Conservation (phyloP, 352 stramenopile species). For the Pilasporangium apinafurcum region DNA sequence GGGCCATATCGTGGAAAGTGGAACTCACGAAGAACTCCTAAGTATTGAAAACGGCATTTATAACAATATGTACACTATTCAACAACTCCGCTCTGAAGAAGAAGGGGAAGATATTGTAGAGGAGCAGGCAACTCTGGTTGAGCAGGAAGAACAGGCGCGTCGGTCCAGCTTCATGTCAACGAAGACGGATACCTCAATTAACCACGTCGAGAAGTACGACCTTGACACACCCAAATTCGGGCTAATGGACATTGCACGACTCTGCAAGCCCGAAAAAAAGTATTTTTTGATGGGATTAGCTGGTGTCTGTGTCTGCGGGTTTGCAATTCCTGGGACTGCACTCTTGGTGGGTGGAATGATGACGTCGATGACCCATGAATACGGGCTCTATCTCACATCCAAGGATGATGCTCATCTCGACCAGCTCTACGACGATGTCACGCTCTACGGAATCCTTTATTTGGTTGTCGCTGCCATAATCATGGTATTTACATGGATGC, state of each 20-base stretch:
- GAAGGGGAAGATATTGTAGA: background rate
- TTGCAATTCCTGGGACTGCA: constrained; percentile 11
- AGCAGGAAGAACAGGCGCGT: too few species aligned
- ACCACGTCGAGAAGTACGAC: background rate
- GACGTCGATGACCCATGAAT: constrained; percentile 17
- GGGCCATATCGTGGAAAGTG: constrained; percentile 16
- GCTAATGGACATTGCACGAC: background rate
- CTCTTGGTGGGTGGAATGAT: constrained; percentile 18
- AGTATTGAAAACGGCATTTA: background rate
- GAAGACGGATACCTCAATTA: background rate
- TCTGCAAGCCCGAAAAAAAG: background rate
- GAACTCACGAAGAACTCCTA: constrained; percentile 13
- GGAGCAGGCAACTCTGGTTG: too few species aligned
- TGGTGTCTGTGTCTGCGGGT: constrained; percentile 10
- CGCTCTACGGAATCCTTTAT: constrained; percentile 26
- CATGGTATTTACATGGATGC: constrained; percentile 10
- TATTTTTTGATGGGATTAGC: constrained; percentile 1
- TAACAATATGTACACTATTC: background rate
- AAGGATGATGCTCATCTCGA: constrained; percentile 13
- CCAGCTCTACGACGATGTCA: constrained; percentile 24
- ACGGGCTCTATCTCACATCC: constrained; percentile 12
- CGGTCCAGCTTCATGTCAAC: too few species aligned
- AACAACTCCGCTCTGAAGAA: background rate
- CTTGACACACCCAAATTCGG: background rate
- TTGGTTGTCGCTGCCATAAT: constrained; percentile 25